Conservation (phyloP, 2,329 filamentous ascomycete species). For the Alternaria conjuncta region DNA sequence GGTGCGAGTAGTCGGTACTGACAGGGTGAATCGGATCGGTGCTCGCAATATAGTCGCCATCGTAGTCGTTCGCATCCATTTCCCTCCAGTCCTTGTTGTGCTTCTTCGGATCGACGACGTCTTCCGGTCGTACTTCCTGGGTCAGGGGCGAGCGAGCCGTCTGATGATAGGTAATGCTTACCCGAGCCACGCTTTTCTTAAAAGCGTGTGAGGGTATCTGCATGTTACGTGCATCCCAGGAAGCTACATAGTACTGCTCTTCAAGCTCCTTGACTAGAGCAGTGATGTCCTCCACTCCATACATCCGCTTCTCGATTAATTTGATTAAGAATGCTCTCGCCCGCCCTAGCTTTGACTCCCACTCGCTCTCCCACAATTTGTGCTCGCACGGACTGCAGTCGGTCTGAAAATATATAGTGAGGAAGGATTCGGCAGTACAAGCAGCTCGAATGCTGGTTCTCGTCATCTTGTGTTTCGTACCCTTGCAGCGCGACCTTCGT, state of each 20-base stretch:
- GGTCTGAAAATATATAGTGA: conserved; percentile 22
- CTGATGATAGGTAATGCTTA: not conserved
- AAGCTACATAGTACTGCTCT: conserved; percentile 1
- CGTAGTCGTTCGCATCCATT: conserved; percentile 18
- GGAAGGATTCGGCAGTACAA: conserved; percentile 33
- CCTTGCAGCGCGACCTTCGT: conserved; percentile 43
- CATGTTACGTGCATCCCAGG: conserved; percentile 20
- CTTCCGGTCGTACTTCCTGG: conserved; percentile 25
- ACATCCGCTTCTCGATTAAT: conserved; percentile 3
- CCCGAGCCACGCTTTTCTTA: conserved; percentile 9
- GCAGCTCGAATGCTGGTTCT: conserved; percentile 21
- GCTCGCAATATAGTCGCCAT: conserved; percentile 25
- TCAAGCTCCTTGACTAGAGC: conserved; percentile 21
- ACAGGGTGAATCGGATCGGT: conserved; percentile 35
- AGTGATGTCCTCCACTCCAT: conserved; percentile 9
- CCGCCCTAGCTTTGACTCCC: conserved; percentile 20
- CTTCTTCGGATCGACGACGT: conserved; percentile 12
- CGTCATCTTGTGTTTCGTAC: conserved; percentile 35
- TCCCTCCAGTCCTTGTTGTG: conserved; percentile 2
- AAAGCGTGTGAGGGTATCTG: conserved; percentile 5
- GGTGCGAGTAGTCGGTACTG: conserved; percentile 18
- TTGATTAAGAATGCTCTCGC: conserved; percentile 18
- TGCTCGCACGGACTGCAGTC: conserved; percentile 34
- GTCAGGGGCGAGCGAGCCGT: conserved; percentile 17
- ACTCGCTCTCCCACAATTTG: conserved; percentile 19